Base-by-base conservation (phyloP, 2,329 filamentous ascomycete species). In the Ascocoryne sarcoides region DNA sequence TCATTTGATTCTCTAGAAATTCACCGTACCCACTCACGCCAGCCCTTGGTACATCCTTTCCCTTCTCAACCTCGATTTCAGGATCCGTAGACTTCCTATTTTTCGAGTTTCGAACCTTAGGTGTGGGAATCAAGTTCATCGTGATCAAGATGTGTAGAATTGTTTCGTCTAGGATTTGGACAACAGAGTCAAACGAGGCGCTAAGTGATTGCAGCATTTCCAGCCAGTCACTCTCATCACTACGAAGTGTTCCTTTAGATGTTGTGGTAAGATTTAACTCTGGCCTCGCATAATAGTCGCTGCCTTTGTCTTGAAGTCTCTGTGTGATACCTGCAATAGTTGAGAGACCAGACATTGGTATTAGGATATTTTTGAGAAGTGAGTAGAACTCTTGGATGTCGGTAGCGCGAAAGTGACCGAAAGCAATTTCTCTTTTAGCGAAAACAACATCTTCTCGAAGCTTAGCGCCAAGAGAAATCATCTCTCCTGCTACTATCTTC, bases 241-340 rank as follows among this genome's bases (percentile, higher is more conserved):
- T 65, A 35, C 59, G 33, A 14, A 35, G 12, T n/a, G 15, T 32
- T 34, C 12, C 19, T 10, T 40, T 20, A 2, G 40, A 37, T 5
- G n/a, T 19, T 16, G 16, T 30, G 12, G 35, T 19, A 3, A 28
- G 17, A 19, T n/a, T 19, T 10, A 17, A 15, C 28, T 34, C 28
- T 10, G 29, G 19, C 14, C 14, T n/a, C 12, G 17, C 12, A 52
- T 30, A 19, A 2, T 34, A 17, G 14, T 14, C 7, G 2, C 17
- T 20, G 3, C n/a, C 12, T n/a, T 38, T 58, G 42, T 79, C 73
- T 2, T 76, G 74, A 10, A 79, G 65, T 4, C 79, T 69, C 48
- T 79, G 71, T 48, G 86, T 83, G 4, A 87, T 75, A 53, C 86
- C 81, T 26, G 82, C 74, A 5, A 85, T 70, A 1, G 80, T 82